Conservation (phyloP, 2,329 filamentous ascomycete species). For the Sporothrix globosa region DNA sequence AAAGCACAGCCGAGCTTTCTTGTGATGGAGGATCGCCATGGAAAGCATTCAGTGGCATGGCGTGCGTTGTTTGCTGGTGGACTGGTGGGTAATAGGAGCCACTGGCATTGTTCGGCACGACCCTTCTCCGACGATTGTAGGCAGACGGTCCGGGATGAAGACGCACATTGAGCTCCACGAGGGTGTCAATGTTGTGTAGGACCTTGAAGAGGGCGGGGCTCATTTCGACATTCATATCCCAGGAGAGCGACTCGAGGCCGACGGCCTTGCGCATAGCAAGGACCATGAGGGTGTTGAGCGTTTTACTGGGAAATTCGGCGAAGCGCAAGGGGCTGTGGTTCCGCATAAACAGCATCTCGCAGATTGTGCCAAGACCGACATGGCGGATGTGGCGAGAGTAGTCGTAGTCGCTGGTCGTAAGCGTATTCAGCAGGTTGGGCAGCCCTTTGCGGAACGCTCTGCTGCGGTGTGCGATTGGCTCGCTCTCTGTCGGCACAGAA, state of each 20-base stretch:
- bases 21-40: too few relatives aligned
- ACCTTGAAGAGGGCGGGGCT: constrained; percentile 60
- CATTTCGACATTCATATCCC: constrained; percentile 67
- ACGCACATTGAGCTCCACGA: constrained; percentile 60
- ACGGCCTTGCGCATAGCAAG: constrained; percentile 59
- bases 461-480: background rate
- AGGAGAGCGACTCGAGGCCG: constrained; percentile 61
- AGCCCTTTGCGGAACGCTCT: background rate
- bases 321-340: constrained; percentile 54
- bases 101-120: too few relatives aligned
- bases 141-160: constrained; percentile 62
- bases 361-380: background rate
- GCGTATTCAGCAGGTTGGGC: background rate
- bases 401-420: constrained; percentile 3
- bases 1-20: too few relatives aligned
- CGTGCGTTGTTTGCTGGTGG: background rate
- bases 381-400: background rate
- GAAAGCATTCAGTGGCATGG: too few relatives aligned
- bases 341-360: background rate
- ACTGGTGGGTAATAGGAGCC: too few relatives aligned
- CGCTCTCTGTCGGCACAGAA: background rate
- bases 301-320: constrained; percentile 62
- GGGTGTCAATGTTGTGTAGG: constrained; percentile 57
- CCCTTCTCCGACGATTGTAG: constrained; percentile 46
- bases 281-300: constrained; percentile 64